phyloP scores from a whole-genome alignment of 495 filamentous ascomycete genomes.

The Penicillium ochrochloron region DNA sequence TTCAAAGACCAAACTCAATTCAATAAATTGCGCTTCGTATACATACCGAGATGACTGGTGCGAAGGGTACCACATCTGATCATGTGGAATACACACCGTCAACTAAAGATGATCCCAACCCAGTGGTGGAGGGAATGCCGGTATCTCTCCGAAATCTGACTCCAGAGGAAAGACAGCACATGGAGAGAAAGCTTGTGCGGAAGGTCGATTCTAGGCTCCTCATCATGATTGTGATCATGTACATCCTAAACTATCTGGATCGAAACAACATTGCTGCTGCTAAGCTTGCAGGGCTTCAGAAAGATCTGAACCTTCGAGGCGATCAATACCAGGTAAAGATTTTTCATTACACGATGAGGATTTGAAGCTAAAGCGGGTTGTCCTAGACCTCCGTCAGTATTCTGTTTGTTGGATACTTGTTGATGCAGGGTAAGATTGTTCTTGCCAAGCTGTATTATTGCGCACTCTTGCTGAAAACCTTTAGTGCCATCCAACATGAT shows the following conservation, averaged over 20 bases:
- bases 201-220: slow-evolving; percentile 20
- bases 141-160: slow-evolving; percentile 13
- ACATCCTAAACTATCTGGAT: slow-evolving; percentile 56
- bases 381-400: slow-evolving; percentile 53
- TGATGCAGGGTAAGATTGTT: slow-evolving; percentile 13
- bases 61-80: slow-evolving; percentile 16
- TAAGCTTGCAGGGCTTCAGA: slow-evolving; percentile 44
- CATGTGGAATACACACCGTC: slow-evolving; percentile 18
- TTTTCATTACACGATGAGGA: background rate
- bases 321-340: slow-evolving; percentile 47
- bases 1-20: background rate
- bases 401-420: slow-evolving; percentile 57
- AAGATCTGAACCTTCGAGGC: slow-evolving; percentile 47
- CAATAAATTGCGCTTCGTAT: background rate
- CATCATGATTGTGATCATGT: slow-evolving; percentile 43
- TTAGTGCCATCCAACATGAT: slow-evolving; percentile 63
- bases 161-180: slow-evolving; percentile 13
- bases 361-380: background rate
- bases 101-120: slow-evolving; percentile 12
- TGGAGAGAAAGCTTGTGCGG: slow-evolving; percentile 23
- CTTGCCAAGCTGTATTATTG: background rate
- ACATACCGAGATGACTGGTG: slow-evolving; percentile 9
- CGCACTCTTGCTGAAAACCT: background rate
- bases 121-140: slow-evolving; percentile 15
- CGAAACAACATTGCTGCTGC: slow-evolving; percentile 44